Evolutionary conservation across 2,329 filamentous ascomycete genomes (phyloP), one percentile per base, ranked within the genome.

Genomic region (Xylaria sp.): DNA sequence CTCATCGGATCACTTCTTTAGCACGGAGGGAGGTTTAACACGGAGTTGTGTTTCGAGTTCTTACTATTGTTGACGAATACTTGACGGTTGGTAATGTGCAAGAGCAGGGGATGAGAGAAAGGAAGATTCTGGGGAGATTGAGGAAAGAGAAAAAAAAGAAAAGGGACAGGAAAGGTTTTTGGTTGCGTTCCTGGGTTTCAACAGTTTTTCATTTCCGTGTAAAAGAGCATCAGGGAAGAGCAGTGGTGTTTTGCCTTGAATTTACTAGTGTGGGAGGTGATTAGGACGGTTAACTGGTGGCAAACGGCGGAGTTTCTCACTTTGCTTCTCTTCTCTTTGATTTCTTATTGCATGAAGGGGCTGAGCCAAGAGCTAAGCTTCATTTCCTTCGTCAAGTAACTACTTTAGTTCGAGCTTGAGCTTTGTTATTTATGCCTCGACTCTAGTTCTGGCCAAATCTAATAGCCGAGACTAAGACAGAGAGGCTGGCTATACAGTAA

Each of bases 311-410:
- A 63, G 66, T 63, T 58, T 59, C 32, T 57, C 27, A 12, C 27
- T n/a, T 51, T 55, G 21, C 29, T n/a, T 21, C 18, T 16, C 23
- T 25, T 4, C 60, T 23, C 51, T 68, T 47, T 27, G 48, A 42
- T 32, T 65, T 67, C 50, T 47, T 60, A 62, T 50, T 72, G 67
- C 72, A 73, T 74, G 16, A 69, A 63, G 72, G 72, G 71, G 70
- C 73, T 72, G 66, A 69, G 74, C 68, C 70, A 66, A 66, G 59
- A 62, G 40, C 35, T 71, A 29, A 57, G 57, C 29, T 63, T 68
- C 59, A 32, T 65, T 55, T 58, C 25, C 37, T 25, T 62, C 29
- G 12, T 4, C 21, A 27, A 54, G 60, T 48, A 63, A 63, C 48
- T 21, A 59, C 4, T 37, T 50, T 12, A 55, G 65, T 44, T 44